These are phyloP conservation scores for Coniella lustricola DNA, from an alignment of 2,329 filamentous ascomycete species.

Conservation along the genomic window DNA sequence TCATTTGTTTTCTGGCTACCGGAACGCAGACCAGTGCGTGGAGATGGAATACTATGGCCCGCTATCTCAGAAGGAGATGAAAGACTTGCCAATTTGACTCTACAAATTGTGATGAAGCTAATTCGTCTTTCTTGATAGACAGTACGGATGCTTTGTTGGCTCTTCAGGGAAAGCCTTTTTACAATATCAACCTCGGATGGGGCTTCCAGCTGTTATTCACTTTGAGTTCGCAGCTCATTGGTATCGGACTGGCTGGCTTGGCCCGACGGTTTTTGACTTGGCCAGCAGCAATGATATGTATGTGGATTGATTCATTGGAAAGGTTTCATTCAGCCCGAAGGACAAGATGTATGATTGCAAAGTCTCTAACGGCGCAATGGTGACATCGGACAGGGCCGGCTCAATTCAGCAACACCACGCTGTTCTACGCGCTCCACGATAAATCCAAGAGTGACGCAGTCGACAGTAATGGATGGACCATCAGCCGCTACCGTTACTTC, in stretches of 20 bases:
- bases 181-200: slow-evolving; percentile 36
- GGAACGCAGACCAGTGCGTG: no score
- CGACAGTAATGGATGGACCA: slow-evolving; percentile 36
- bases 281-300: slow-evolving; percentile 44
- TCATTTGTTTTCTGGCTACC: neutral
- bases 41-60: no score
- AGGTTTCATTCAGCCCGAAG: neutral
- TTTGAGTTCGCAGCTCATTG: slow-evolving; percentile 45
- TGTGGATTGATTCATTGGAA: neutral
- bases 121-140: slow-evolving; percentile 21
- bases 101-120: neutral
- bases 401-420: slow-evolving; percentile 38
- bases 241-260: slow-evolving; percentile 45
- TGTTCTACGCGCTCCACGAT: slow-evolving; percentile 39
- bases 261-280: slow-evolving; percentile 40
- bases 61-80: no score
- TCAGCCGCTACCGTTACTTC: slow-evolving; percentile 40
- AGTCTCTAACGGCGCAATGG: neutral
- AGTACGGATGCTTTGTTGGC: slow-evolving; percentile 33
- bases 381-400: slow-evolving; percentile 16
- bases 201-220: slow-evolving; percentile 42
- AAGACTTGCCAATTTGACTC: no score
- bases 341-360: neutral
- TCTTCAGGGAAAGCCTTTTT: slow-evolving; percentile 34
- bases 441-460: slow-evolving; percentile 32